Evolutionary conservation across 805 yeast species (phyloP).

Genomic region (Alloascoidea hylecoeti): DNA sequence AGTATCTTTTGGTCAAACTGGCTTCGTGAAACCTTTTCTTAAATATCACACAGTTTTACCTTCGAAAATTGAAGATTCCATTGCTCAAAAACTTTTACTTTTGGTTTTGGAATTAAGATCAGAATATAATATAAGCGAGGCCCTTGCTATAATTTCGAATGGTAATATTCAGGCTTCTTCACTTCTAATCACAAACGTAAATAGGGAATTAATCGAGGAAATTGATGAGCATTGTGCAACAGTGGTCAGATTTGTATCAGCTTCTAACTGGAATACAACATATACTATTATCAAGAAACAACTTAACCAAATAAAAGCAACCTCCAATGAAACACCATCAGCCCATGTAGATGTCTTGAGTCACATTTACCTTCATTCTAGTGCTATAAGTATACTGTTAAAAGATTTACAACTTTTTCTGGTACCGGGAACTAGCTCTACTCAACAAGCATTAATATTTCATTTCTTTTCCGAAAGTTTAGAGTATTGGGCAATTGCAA

Average conservation of each 20-base stretch:
- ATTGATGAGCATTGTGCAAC: constrained; percentile 1
- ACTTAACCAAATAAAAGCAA: constrained; percentile 15
- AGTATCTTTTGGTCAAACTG: not conserved
- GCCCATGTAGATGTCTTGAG: constrained; percentile 32
- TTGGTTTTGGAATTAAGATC: not conserved
- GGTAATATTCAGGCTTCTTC: not conserved
- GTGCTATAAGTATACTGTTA: constrained; percentile 21
- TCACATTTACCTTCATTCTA: constrained; percentile 24
- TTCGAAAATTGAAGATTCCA: not conserved
- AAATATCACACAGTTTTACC: not conserved
- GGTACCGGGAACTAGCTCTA: constrained; percentile 23
- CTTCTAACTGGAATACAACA: not conserved
- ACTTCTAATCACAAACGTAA: not conserved
- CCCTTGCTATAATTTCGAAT: not conserved
- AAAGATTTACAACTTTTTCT: constrained; percentile 23
- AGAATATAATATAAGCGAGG: not conserved
- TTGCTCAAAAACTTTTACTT: not conserved
- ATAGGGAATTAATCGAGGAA: not conserved
- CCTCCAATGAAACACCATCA: constrained; percentile 18
- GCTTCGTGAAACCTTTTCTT: not conserved
- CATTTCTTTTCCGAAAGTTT: constrained; percentile 30
- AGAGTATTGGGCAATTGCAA: constrained; percentile 33
- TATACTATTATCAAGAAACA: not conserved
- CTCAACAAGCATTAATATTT: constrained; percentile 30
- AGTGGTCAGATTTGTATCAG: not conserved